phyloP scores from a whole-genome alignment of 2,329 filamentous ascomycete species.

The Fusarium agapanthi region DNA sequence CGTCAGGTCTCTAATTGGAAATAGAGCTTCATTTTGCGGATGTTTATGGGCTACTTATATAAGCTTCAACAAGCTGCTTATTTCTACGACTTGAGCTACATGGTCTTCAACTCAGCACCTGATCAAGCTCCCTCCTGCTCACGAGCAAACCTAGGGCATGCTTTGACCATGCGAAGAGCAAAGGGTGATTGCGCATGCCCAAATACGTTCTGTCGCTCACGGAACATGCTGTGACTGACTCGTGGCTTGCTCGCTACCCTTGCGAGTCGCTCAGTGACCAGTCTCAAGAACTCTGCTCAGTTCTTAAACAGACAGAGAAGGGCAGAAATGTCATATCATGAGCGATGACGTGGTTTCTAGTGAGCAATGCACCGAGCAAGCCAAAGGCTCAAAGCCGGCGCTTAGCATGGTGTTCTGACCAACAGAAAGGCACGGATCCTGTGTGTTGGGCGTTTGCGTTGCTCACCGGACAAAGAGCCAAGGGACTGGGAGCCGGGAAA shows the following conservation, averaged over 20 bases:
- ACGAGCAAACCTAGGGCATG: fast-evolving
- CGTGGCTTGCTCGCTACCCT: not conserved
- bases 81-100: too few relatives aligned
- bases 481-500: fast-evolving
- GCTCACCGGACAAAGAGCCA: not conserved
- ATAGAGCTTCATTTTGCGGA: fast-evolving
- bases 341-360: fast-evolving
- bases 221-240: too few relatives aligned
- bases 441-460: fast-evolving
- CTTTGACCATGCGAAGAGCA: not conserved
- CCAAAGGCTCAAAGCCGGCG: not conserved
- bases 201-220: too few relatives aligned
- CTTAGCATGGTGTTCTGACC: not conserved
- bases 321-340: not conserved
- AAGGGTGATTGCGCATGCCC: fast-evolving
- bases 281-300: not conserved
- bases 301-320: fast-evolving
- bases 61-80: too few relatives aligned
- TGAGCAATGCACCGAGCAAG: not conserved
- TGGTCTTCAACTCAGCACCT: not conserved
- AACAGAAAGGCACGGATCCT: fast-evolving
- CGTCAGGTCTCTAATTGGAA: fast-evolving
- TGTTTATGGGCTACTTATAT: not conserved
- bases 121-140: not conserved
- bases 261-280: not conserved